Percentiles rank a stretch among this genome's conserved stretches.
These are phyloP conservation scores for Monosporascus ibericus DNA, from an alignment of 2,329 filamentous ascomycete species.

Conservation along the genomic window DNA sequence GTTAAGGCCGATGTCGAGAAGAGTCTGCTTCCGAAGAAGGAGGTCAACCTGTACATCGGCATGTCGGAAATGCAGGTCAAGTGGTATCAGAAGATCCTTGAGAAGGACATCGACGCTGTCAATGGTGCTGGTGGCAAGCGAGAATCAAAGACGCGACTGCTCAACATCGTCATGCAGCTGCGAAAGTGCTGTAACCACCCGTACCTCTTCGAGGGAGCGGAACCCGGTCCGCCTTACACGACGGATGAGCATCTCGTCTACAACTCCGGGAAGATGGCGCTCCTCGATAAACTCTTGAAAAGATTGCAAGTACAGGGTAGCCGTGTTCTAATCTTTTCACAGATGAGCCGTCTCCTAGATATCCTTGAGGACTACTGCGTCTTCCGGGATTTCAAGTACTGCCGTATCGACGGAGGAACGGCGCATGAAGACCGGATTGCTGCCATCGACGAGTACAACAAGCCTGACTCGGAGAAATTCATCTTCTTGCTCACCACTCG, in stretches of 20 bases:
- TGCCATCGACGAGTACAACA: conserved; percentile 98
- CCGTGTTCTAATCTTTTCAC: conserved; percentile 96
- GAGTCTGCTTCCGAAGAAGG: conserved; percentile 93
- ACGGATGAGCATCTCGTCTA: conserved; percentile 92
- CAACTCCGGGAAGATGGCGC: conserved; percentile 96
- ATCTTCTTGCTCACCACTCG: conserved; percentile 92
- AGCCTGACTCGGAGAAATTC: conserved; percentile 90
- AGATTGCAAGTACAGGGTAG: conserved; percentile 82
- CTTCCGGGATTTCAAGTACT: conserved; percentile 91
- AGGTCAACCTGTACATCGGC: conserved; percentile 92
- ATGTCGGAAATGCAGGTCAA: conserved; percentile 99
- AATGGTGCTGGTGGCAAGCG: conserved; percentile 95
- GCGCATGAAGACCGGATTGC: conserved; percentile 96
- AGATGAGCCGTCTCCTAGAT: conserved; percentile 96
- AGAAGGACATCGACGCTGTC: conserved; percentile 98
- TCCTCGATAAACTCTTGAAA: conserved; percentile 84
- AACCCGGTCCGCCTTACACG: conserved; percentile 94
- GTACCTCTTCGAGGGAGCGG: conserved; percentile 94
- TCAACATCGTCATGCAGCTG: conserved; percentile 99
- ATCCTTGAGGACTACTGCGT: conserved; percentile 98
- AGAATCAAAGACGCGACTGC: conserved; percentile 91
- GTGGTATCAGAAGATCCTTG: conserved; percentile 98
- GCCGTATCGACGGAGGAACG: conserved; percentile 92
- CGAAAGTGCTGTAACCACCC: conserved; percentile 99
- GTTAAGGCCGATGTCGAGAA: conserved; percentile 98